Evolutionary conservation across 306 rosid species (phyloP).

Genomic region (Pterocarpus santalinus): DNA sequence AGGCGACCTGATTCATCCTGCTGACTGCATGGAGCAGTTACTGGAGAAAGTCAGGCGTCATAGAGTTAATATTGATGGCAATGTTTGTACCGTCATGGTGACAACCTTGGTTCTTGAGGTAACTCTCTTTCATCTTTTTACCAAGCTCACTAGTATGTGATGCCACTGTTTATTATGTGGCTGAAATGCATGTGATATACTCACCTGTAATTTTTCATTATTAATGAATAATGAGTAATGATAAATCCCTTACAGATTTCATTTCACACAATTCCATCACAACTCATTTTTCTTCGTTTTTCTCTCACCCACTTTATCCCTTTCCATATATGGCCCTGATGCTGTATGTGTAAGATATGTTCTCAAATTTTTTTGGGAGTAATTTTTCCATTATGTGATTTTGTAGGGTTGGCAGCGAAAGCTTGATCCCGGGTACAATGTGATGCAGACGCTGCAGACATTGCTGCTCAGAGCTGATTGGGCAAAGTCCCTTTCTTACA

Average conservation of each 20-base stretch:
- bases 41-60: slow-evolving; percentile 91
- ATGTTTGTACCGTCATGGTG: slow-evolving; percentile 86
- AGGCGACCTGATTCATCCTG: slow-evolving; percentile 87
- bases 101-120: slow-evolving; percentile 88
- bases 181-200: slow-evolving; percentile 30
- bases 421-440: slow-evolving; percentile 82
- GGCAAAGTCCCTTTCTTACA: slow-evolving; percentile 87
- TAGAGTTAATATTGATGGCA: slow-evolving; percentile 85
- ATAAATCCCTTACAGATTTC: no score
- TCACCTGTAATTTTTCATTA: no score
- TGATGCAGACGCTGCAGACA: slow-evolving; percentile 82
- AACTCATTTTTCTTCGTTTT: neutral
- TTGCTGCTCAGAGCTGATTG: slow-evolving; percentile 80
- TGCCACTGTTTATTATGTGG: slow-evolving; percentile 20
- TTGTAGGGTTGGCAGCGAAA: slow-evolving; percentile 92
- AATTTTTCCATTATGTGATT: slow-evolving; percentile 1
- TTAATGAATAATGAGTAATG: no score
- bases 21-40: slow-evolving; percentile 86
- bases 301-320: neutral
- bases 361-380: neutral
- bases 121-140: slow-evolving; percentile 32
- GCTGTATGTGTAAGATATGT: neutral
- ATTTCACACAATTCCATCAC: neutral
- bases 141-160: neutral
- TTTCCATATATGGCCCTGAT: neutral